A percentile compares a stretch with the other conserved stretches of the same genome.
Evolutionary conservation across 1,139 yeast species (phyloP).

Genomic region (Spathaspora sp.): DNA sequence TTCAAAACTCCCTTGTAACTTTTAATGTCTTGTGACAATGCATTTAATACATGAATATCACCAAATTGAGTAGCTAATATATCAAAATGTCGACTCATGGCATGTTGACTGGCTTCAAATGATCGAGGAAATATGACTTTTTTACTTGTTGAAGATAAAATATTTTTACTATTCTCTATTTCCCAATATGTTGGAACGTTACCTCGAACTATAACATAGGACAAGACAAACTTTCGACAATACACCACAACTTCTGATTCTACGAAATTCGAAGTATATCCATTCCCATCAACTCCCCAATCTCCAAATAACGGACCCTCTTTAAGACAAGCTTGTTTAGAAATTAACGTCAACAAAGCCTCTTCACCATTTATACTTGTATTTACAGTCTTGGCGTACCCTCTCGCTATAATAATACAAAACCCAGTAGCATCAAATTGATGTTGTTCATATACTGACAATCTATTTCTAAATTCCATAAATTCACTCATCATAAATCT

Average conservation of each 20-base stretch:
- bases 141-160: conserved; percentile 43
- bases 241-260: conserved; percentile 67
- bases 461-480: conserved; percentile 56
- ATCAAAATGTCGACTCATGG: conserved; percentile 66
- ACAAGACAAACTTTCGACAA: conserved; percentile 50
- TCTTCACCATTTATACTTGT: conserved; percentile 35
- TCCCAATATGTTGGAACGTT: conserved; percentile 71
- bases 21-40: conserved; percentile 39
- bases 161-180: conserved; percentile 46
- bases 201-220: conserved; percentile 63
- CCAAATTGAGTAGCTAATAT: conserved; percentile 57
- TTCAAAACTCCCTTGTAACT: conserved; percentile 38
- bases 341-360: conserved; percentile 58
- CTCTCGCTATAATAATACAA: conserved; percentile 59
- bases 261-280: conserved; percentile 64
- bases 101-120: conserved; percentile 63
- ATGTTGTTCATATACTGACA: conserved; percentile 48
- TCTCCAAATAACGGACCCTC: conserved; percentile 64
- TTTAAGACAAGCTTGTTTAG: conserved; percentile 64
- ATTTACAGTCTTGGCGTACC: conserved; percentile 64
- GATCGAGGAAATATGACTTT: conserved; percentile 57
- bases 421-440: conserved; percentile 59
- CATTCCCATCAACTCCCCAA: conserved; percentile 72
- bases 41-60: conserved; percentile 59
- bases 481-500: conserved; percentile 56